These are phyloP conservation scores for Talaromyces atroroseus DNA, from an alignment of 2,329 filamentous ascomycete genomes.

Conservation along the genomic window DNA sequence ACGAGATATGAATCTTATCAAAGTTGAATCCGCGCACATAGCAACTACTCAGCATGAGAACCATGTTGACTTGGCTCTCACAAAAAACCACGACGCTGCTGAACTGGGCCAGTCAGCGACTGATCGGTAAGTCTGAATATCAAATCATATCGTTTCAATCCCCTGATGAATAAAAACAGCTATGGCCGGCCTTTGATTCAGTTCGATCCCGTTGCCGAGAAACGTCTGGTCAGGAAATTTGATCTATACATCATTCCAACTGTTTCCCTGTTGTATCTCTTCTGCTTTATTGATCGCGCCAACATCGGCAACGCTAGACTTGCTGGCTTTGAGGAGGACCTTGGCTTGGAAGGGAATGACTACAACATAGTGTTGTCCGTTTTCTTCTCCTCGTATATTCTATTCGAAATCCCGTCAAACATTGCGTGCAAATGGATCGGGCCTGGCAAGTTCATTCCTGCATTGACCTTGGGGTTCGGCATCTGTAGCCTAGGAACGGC, in stretches of 20 bases:
- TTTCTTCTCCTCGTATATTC: slow-evolving; percentile 72
- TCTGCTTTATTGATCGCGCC: slow-evolving; percentile 70
- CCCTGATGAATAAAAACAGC: slow-evolving; percentile 22
- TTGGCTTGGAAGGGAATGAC: slow-evolving; percentile 56
- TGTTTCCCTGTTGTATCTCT: slow-evolving; percentile 61
- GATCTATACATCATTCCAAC: slow-evolving; percentile 62
- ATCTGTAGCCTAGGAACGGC: slow-evolving; percentile 59
- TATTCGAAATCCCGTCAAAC: slow-evolving; percentile 33
- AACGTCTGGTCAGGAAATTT: slow-evolving; percentile 57
- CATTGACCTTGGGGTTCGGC: slow-evolving; percentile 58
- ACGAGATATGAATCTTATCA: background rate
- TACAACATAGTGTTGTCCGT: slow-evolving; percentile 64
- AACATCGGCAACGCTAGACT: slow-evolving; percentile 69
- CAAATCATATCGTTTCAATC: background rate
- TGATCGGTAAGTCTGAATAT: slow-evolving; percentile 35
- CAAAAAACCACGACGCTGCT: slow-evolving; percentile 32
- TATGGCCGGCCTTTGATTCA: slow-evolving; percentile 48
- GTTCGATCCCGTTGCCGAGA: slow-evolving; percentile 56
- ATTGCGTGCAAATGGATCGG: slow-evolving; percentile 42
- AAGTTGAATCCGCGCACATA: background rate
- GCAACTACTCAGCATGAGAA: background rate
- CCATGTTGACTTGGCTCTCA: background rate
- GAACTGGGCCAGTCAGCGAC: slow-evolving; percentile 45
- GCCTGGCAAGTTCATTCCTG: slow-evolving; percentile 66
- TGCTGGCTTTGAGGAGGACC: slow-evolving; percentile 59